Evolutionary conservation across 441 rosid species (phyloP), one percentile per base, ranked within the genome.

Genomic region (Pelargonium fulgidum): DNA sequence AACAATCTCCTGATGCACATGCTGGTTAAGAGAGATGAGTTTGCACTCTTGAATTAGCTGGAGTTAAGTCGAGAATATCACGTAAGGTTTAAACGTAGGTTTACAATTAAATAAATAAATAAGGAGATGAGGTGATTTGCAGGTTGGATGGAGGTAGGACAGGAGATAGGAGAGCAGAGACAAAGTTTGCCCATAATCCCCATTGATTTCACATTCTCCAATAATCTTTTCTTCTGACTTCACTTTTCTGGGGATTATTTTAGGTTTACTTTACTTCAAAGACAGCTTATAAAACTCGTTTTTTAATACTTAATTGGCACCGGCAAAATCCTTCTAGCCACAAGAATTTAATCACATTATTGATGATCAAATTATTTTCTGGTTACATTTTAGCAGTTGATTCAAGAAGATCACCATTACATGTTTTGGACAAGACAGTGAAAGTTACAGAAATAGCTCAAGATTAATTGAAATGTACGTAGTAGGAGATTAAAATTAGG

Each of bases 241-340:
- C 14, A 13, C 54, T 48, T 48, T 12, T 48, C 54, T 48, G 16
- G 14, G 54, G 14, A 48, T 48, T 48, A 48, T 48, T 3, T 48
- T 48, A 48, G 54, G 54, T 13, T 48, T 48, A 48, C 54, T 48
- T 48, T 48, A 48, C 16, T 48, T 48, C 16, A 48, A 48, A 48
- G 54, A 13, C 54, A 48, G 54, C 54, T 48, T 48, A 48, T 12
- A 48, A 48, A 48, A 48, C n/a, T 48, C 54, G 3, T 48, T 4
- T 48, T 48, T 11, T 12, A 48, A 48, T 11, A 11, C 54, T 13
- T 48, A 48, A 48, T 48, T 13, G 13, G 54, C 54, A 48, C 54
- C 54, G 54, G 54, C 54, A 48, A 48, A 48, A 48, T 48, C 54
- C 6, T 48, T 48, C 54, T 48, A 48, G 54, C 54, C 54, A 45